Evolutionary conservation across 106 monocot species (phyloP), one percentile per base, ranked within the genome.

Genomic region (Cymbidium sinense): DNA sequence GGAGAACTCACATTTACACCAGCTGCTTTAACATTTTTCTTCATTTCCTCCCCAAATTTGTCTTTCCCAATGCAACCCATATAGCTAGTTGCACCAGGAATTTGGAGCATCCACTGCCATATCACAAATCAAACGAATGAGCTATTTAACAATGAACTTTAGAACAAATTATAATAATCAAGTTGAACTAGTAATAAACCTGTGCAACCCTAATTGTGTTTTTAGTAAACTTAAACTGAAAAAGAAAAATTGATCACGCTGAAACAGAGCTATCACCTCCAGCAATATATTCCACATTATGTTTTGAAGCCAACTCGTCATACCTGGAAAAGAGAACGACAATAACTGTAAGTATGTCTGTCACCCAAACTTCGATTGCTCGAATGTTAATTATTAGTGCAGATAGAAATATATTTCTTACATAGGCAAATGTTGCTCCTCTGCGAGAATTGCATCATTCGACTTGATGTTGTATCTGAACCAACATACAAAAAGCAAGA

Each of bases 151-250:
- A 65, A 23, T 25, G 25, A 25, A 76, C 75, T 8, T 20, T 72
- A 4, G 21, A 39, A 39, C 35, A 72, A 39, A 9, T 28, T 69
- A 34, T n/a, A 33, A 81, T 30, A 23, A 47, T 27, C 33, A 20
- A n/a, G 1, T 21, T 62, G 61, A 21, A 62, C 23, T 15, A 81
- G 2, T 36, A 30, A 30, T 39, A 71, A 73, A 91, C 96, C 88
- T 96, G 96, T 15, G 96, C 96, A 81, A 96, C 96, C 87, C 90
- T 93, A 64, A 96, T 96, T 75, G 96, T 79, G 78, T 96, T 96
- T 79, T 96, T 93, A 75, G 96, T 96, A 2, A 27, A 3, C 27
- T 5, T 2, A 51, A 51, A 62, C 15, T 35, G 1, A 64, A 27
- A n/a, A 25, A 41, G 2, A 3, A 64, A 39, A 76, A 35, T 1